Conservation (phyloP, 345 rosid species). For the Moricandia moricandioides region DNA sequence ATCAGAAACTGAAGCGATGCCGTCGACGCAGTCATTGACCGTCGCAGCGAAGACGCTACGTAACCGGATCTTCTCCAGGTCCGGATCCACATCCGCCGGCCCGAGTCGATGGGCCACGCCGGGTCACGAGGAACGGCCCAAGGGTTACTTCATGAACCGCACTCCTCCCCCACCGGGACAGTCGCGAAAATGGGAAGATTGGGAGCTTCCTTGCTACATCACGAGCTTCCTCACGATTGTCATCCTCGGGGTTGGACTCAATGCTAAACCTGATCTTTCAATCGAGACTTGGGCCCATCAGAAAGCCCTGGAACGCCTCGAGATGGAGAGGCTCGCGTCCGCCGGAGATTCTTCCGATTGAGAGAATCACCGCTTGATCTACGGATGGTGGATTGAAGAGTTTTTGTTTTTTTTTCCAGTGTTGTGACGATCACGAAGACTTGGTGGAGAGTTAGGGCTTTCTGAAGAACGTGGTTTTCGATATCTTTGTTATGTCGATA, state of each 20-base stretch:
- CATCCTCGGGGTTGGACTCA: conserved; percentile 94
- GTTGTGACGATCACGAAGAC: conserved; percentile 31
- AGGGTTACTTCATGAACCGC: conserved; percentile 85
- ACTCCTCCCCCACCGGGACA: conserved; percentile 76
- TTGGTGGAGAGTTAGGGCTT: conserved; percentile 29
- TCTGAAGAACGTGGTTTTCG: conserved; percentile 8
- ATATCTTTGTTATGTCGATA: conserved; percentile 27
- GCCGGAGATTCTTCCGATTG: conserved; percentile 35
- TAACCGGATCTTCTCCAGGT: conserved; percentile 52
- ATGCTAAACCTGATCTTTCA: conserved; percentile 97
- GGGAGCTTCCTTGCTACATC: conserved; percentile 99
- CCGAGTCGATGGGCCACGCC: conserved; percentile 79
- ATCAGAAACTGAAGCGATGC: conserved; percentile 30
- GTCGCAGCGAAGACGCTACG: conserved; percentile 57
- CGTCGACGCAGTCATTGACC: conserved; percentile 42
- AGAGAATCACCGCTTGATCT: conserved; percentile 1
- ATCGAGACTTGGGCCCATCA: conserved; percentile 99
- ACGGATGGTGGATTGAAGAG: background rate
- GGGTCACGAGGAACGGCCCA: conserved; percentile 90
- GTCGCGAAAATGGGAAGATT: conserved; percentile 94
- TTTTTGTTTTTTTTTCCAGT: background rate
- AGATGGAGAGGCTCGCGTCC: conserved; percentile 56
- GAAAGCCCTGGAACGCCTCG: conserved; percentile 86
- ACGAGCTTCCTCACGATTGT: conserved; percentile 94
- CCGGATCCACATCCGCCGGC: conserved; percentile 56